A percentile compares a stretch with the other conserved stretches of the same genome.
Conservation (phyloP, 805 yeast species). For the Metschnikowia cubensis region DNA sequence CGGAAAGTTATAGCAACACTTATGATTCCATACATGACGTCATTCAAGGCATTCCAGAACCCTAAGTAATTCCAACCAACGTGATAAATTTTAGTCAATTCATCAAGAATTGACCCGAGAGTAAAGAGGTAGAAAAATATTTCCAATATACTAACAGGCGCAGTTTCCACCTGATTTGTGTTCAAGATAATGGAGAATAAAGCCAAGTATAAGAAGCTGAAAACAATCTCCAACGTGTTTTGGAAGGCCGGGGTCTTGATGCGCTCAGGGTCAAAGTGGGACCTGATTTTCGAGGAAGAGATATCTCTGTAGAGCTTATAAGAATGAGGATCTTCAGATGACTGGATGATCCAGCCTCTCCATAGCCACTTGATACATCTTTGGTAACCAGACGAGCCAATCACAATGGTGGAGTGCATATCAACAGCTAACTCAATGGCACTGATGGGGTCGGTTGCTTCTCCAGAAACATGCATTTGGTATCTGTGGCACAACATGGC, state of each 20-base stretch:
- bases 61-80: constrained; percentile 70
- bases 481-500: constrained; percentile 76
- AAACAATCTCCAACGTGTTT: constrained; percentile 62
- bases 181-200: constrained; percentile 65
- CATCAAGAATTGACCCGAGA: constrained; percentile 63
- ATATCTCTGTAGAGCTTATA: constrained; percentile 63
- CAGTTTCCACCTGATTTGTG: constrained; percentile 41
- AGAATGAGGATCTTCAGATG: constrained; percentile 61
- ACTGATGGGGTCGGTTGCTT: constrained; percentile 60
- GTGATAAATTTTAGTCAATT: constrained; percentile 64
- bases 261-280: constrained; percentile 79
- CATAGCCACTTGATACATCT: constrained; percentile 86
- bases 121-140: constrained; percentile 60
- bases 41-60: constrained; percentile 79
- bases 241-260: constrained; percentile 84
- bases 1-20: constrained; percentile 53
- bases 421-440: constrained; percentile 86
- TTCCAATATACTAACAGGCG: constrained; percentile 45
- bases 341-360: constrained; percentile 90
- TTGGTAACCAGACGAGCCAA: constrained; percentile 79
- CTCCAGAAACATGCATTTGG: constrained; percentile 58
- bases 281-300: constrained; percentile 46
- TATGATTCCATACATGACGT: constrained; percentile 57
- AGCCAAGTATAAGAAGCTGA: constrained; percentile 59
- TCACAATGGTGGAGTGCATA: constrained; percentile 71